Percentiles rank a stretch among this genome's conserved stretches.
Evolutionary conservation across 1,284 basidiomycete genomes (phyloP).

Genomic region (Pholiota adiposa): DNA sequence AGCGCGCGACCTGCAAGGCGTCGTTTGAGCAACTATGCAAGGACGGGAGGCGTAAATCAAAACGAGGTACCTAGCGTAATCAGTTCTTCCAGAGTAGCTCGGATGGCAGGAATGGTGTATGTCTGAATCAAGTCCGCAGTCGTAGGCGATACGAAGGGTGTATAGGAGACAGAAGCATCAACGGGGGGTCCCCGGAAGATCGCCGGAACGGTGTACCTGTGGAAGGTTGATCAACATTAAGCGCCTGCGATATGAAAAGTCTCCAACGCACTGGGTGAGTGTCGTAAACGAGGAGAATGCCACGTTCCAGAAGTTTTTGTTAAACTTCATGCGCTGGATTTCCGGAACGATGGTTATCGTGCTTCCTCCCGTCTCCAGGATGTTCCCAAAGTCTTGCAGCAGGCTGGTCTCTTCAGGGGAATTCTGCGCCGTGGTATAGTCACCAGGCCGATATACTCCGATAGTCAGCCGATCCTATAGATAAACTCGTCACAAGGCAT

Average conservation of each 20-base stretch:
- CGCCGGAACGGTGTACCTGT: slow-evolving; percentile 49
- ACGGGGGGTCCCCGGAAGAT: slow-evolving; percentile 53
- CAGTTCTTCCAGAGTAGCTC: slow-evolving; percentile 52
- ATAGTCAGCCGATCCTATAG: slow-evolving; percentile 54
- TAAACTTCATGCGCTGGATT: slow-evolving; percentile 63
- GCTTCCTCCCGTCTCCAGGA: slow-evolving; percentile 53
- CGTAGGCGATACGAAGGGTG: slow-evolving; percentile 43
- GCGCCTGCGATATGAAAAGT: background rate
- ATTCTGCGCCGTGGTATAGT: slow-evolving; percentile 45
- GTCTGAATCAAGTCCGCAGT: slow-evolving; percentile 49
- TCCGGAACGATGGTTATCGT: slow-evolving; percentile 54
- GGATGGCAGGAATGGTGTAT: slow-evolving; percentile 52
- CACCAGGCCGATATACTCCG: slow-evolving; percentile 56
- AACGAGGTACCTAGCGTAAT: slow-evolving; percentile 42
- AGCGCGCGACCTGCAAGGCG: slow-evolving; percentile 44
- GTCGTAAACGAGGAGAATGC: slow-evolving; percentile 57
- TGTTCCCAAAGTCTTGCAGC: slow-evolving; percentile 49
- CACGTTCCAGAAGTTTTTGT: slow-evolving; percentile 71
- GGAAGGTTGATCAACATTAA: background rate
- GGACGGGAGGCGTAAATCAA: background rate
- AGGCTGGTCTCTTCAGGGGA: slow-evolving; percentile 46
- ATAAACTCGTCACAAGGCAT: background rate
- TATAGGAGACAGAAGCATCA: slow-evolving; percentile 35
- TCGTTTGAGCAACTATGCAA: background rate
- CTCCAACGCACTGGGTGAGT: slow-evolving; percentile 44